Conservation (phyloP, 2,329 filamentous ascomycete genomes). For the Colletotrichum limetticola region DNA sequence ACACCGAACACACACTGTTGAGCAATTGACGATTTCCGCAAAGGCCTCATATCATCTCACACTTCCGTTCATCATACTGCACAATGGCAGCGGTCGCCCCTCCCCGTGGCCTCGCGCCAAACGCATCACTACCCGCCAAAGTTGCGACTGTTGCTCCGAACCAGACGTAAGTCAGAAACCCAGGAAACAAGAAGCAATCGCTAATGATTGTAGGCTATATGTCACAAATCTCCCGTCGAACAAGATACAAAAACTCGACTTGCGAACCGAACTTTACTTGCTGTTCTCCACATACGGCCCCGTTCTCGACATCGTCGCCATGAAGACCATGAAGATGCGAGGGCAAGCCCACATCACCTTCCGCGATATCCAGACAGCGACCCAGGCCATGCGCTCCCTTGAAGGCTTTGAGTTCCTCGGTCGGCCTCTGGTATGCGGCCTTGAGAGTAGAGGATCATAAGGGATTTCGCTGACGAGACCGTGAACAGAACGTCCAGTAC, state of each 20-base stretch:
- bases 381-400: slow-evolving; percentile 89
- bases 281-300: slow-evolving; percentile 94
- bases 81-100: slow-evolving; percentile 51
- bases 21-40: too few species aligned
- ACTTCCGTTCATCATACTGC: not conserved
- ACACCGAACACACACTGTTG: not conserved
- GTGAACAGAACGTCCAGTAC: slow-evolving; percentile 83
- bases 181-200: not conserved
- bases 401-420: slow-evolving; percentile 90
- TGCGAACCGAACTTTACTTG: slow-evolving; percentile 89
- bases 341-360: slow-evolving; percentile 96
- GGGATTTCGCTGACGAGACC: slow-evolving; percentile 1
- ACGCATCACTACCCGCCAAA: slow-evolving; percentile 58
- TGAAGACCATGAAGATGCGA: slow-evolving; percentile 92
- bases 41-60: not conserved
- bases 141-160: slow-evolving; percentile 72
- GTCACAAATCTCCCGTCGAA: slow-evolving; percentile 85
- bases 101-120: slow-evolving; percentile 51
- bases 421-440: slow-evolving; percentile 77
- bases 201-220: slow-evolving; percentile 73
- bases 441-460: not conserved
- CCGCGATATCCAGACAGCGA: slow-evolving; percentile 89
- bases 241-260: slow-evolving; percentile 89
- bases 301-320: slow-evolving; percentile 89
- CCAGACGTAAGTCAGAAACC: slow-evolving; percentile 71